Evolutionary conservation across 1,284 basidiomycete species (phyloP).

Genomic region (Coniophora puteana): DNA sequence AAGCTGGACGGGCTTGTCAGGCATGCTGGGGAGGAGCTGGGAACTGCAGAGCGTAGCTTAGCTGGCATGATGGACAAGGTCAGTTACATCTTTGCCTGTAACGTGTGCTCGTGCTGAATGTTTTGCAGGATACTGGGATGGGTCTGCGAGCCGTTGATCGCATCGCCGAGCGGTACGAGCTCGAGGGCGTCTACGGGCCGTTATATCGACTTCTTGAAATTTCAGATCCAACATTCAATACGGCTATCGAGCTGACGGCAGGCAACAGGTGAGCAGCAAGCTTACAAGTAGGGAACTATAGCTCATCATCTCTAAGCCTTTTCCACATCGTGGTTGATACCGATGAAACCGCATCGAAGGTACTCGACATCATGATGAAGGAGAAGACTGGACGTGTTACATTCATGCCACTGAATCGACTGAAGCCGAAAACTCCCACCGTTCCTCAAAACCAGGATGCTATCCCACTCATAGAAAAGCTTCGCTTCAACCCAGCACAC

Average conservation of each 20-base stretch:
- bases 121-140: constrained; percentile 77
- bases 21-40: constrained; percentile 78
- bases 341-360: constrained; percentile 85
- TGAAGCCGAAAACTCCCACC: constrained; percentile 70
- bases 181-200: constrained; percentile 88
- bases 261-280: constrained; percentile 73
- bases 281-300: constrained; percentile 3
- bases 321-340: constrained; percentile 98
- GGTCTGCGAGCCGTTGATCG: constrained; percentile 83
- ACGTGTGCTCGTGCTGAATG: constrained; percentile 3
- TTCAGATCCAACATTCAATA: constrained; percentile 87
- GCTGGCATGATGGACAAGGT: constrained; percentile 96
- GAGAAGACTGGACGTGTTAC: constrained; percentile 94
- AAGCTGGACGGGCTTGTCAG: constrained; percentile 78
- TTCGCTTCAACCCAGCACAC: constrained; percentile 72
- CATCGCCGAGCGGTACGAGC: constrained; percentile 70
- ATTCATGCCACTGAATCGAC: constrained; percentile 98
- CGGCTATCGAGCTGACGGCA: constrained; percentile 91
- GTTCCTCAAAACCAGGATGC: constrained; percentile 84
- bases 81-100: constrained; percentile 16
- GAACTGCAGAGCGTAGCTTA: constrained; percentile 75
- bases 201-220: constrained; percentile 93
- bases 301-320: constrained; percentile 48
- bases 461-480: constrained; percentile 82
- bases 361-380: constrained; percentile 90